These are phyloP conservation scores for Pestalotiopsis sp. DNA, from an alignment of 2,329 filamentous ascomycete species.

Conservation along the genomic window DNA sequence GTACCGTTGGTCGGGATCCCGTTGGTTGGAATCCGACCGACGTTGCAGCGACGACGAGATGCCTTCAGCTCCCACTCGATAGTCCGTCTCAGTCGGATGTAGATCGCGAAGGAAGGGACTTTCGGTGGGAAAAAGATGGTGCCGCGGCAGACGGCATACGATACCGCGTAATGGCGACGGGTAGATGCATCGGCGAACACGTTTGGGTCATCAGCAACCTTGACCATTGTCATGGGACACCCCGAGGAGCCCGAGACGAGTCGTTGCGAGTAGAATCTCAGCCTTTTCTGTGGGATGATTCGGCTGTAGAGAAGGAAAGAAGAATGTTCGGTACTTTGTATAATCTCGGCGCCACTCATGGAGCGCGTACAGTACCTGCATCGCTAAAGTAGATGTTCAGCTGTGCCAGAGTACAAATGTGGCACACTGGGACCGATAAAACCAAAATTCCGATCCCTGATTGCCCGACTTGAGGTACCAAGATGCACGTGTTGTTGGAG, in stretches of 20 bases:
- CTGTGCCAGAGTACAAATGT: neutral
- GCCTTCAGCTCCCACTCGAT: neutral
- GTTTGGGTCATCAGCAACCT: neutral
- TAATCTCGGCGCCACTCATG: neutral
- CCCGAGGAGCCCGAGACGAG: neutral
- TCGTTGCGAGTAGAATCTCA: neutral
- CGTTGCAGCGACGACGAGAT: neutral
- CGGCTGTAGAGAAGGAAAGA: neutral
- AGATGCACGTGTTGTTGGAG: neutral
- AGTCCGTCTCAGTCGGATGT: neutral
- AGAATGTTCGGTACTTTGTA: neutral
- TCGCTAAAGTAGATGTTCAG: neutral
- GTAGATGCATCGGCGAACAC: neutral
- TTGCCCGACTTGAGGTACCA: neutral
- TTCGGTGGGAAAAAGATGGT: neutral
- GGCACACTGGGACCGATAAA: neutral
- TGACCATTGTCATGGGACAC: neutral
- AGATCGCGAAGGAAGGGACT: neutral
- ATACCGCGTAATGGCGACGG: neutral
- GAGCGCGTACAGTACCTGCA: neutral
- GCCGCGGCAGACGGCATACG: neutral
- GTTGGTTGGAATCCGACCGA: neutral
- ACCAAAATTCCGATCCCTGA: neutral
- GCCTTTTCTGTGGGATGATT: neutral
- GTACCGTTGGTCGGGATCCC: neutral